Evolutionary conservation across 441 rosid genomes (phyloP).

Genomic region (Geranium incanum): DNA sequence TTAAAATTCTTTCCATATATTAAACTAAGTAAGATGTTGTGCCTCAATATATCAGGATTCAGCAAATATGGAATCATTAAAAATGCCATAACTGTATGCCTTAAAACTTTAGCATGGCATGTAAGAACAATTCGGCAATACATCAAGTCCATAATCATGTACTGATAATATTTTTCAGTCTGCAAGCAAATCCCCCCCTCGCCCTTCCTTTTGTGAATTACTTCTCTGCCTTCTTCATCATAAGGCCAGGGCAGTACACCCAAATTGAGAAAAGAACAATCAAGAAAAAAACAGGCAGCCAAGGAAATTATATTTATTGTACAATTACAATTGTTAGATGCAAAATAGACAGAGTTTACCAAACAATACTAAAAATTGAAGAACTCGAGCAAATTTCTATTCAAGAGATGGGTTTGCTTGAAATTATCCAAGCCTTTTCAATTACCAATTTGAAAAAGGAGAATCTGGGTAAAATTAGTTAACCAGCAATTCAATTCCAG

Average conservation of each 20-base stretch:
- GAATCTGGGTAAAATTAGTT: background rate
- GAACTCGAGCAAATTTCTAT: background rate
- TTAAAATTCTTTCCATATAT: background rate
- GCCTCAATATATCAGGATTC: background rate
- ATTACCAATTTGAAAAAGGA: background rate
- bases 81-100: background rate
- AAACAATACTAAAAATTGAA: background rate
- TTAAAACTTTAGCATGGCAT: background rate
- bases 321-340: too few relatives aligned
- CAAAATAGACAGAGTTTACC: background rate
- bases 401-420: background rate
- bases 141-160: too few relatives aligned
- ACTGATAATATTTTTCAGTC: background rate
- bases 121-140: background rate
- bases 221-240: background rate
- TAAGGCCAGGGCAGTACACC: background rate
- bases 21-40: background rate
- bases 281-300: background rate
- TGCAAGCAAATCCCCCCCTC: background rate
- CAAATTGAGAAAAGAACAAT: background rate
- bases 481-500: background rate
- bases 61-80: constrained; percentile 1
- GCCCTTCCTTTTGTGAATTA: background rate
- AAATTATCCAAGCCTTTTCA: background rate
- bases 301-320: background rate